Evolutionary conservation across 78 protist species (phyloP), one percentile per base, ranked within the genome.

Genomic region (Dictyostelium intermedium): DNA sequence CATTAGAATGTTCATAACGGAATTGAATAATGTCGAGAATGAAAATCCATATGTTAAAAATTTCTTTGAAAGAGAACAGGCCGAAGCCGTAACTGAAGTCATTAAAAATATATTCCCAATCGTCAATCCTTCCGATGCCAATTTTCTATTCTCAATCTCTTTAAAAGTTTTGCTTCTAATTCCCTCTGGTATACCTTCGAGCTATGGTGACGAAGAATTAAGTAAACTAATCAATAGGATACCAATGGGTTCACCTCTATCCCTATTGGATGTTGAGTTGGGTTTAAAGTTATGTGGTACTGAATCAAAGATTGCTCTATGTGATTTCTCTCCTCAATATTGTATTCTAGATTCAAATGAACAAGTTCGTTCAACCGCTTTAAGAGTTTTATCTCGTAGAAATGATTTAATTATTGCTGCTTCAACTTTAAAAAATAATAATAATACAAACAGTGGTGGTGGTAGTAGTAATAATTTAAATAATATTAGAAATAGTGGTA

Each of bases 171-270:
- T 77, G 11, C 20, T n/a, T 2, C 3, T 77, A 27, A 25, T 77
- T 34, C 66, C 50, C 6, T 6, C 37, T 4, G 34, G 63, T 16
- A 23, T 25, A 13, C 60, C 83, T 37, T 77, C 83, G 9, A 16
- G 32, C n/a, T 77, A 32, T 77, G 83, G 83, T 41, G 83, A 77
- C 16, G 83, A 77, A 43, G 30, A n/a, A 18, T 13, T 77, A 5
- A 77, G 83, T 41, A 35, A 77, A n/a, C 10, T 77, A 16, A 41
- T 77, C 35, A 41, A 77, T 25, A 16, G 41, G n/a, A 41, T 77
- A 2, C 50, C 63, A 16, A 13, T 32, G 2, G 45, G 32, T 34
- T 16, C 32, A 20, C 83, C 83, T n/a, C 11, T 77, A 41, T 77
- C 63, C 13, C 2, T 77, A 11, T 41, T 18, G n/a, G 83, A 77